Evolutionary conservation across 2,329 filamentous ascomycete genomes (phyloP).

Genomic region (Colletotrichum shisoi): DNA sequence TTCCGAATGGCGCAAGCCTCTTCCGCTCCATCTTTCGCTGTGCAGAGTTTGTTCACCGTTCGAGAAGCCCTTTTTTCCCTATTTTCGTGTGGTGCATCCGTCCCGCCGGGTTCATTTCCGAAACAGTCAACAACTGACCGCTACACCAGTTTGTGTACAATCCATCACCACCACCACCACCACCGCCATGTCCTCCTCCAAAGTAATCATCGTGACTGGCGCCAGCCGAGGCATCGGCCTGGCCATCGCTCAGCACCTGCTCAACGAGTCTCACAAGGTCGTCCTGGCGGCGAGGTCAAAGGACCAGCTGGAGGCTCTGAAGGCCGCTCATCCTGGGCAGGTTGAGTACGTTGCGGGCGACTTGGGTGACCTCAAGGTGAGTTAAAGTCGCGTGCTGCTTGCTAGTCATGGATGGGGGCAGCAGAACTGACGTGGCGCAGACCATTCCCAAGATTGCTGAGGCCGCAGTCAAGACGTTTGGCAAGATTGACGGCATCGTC

Average conservation of each 20-base stretch:
- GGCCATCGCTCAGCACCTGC: conserved; percentile 61
- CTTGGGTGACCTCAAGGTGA: conserved; percentile 61
- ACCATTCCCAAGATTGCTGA: conserved; percentile 69
- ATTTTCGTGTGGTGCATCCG: neutral
- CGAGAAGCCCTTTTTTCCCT: neutral
- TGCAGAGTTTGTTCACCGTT: conserved; percentile 5
- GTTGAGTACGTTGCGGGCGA: conserved; percentile 67
- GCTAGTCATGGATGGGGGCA: too few species aligned
- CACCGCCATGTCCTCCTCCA: conserved; percentile 60
- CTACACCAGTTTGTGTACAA: neutral
- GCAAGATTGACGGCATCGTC: conserved; percentile 79
- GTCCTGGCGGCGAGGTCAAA: conserved; percentile 65
- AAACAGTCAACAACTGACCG: neutral
- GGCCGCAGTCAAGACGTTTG: conserved; percentile 72
- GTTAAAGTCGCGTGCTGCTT: conserved; percentile 25
- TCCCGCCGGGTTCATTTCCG: neutral
- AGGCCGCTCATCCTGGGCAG: conserved; percentile 59
- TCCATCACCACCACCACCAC: too few species aligned
- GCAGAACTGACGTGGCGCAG: conserved; percentile 45
- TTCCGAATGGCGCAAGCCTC: conserved; percentile 20
- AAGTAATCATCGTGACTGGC: conserved; percentile 74
- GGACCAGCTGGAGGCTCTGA: conserved; percentile 59
- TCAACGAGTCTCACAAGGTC: conserved; percentile 64
- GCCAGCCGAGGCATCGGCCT: conserved; percentile 70
- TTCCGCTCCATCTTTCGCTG: neutral